These are phyloP conservation scores for Apostasia shenzhenica DNA, from an alignment of 106 monocot species.

Conservation along the genomic window DNA sequence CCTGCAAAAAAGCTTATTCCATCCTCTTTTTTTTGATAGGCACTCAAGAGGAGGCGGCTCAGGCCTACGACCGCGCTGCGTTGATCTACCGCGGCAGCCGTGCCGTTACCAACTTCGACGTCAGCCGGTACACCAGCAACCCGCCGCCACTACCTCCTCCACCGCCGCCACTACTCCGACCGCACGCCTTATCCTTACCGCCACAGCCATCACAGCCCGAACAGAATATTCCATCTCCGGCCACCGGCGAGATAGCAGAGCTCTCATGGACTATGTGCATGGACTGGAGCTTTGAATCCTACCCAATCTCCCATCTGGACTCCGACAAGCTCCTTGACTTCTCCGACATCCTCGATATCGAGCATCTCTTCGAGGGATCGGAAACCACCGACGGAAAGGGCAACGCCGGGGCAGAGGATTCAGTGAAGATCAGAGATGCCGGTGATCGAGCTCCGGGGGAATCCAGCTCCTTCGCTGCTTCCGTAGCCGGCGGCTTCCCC, in stretches of 20 bases:
- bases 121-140: slow-evolving; percentile 37
- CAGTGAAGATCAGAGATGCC: too few relatives aligned
- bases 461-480: too few relatives aligned
- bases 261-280: neutral
- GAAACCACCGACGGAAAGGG: too few relatives aligned
- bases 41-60: slow-evolving; percentile 91
- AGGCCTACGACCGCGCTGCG: slow-evolving; percentile 85
- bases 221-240: neutral
- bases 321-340: too few relatives aligned
- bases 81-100: slow-evolving; percentile 66
- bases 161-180: neutral
- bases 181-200: neutral
- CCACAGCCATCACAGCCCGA: neutral
- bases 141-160: neutral
- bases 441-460: too few relatives aligned
- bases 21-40: slow-evolving; percentile 17
- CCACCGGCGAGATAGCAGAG: neutral
- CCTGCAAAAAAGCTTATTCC: too few relatives aligned
- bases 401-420: too few relatives aligned
- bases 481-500: too few relatives aligned
- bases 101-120: slow-evolving; percentile 91
- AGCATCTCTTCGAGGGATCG: too few relatives aligned
- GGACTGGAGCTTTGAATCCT: neutral
- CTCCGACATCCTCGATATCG: too few relatives aligned
- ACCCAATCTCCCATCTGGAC: too few relatives aligned